Evolutionary conservation across 805 yeast genomes (phyloP).

Genomic region (Monosporozyma yasuniensis): DNA sequence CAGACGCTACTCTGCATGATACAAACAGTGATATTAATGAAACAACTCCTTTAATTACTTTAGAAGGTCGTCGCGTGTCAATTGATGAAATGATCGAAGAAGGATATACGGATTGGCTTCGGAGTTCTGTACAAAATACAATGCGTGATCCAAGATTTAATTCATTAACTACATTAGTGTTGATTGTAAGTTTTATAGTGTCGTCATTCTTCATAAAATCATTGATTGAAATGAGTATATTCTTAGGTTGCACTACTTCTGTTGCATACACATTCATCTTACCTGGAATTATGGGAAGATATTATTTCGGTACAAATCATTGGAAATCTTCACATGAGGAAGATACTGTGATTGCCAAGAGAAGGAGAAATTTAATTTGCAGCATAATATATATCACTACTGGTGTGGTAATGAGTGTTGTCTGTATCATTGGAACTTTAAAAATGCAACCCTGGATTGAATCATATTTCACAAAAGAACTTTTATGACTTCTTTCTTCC

Average conservation of each 20-base stretch:
- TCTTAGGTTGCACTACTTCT: conserved; percentile 76
- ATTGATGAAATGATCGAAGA: conserved; percentile 20
- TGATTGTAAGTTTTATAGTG: conserved; percentile 37
- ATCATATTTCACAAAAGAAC: too few relatives aligned
- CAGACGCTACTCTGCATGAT: conserved; percentile 2
- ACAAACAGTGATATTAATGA: neutral
- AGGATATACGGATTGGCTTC: conserved; percentile 2
- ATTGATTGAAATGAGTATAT: conserved; percentile 56
- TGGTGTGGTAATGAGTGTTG: neutral
- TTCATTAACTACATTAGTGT: conserved; percentile 39
- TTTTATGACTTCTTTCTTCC: neutral
- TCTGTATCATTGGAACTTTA: neutral
- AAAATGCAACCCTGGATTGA: neutral
- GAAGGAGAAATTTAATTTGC: neutral
- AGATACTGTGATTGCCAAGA: neutral
- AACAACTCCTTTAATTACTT: conserved; percentile 3
- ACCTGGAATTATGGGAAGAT: conserved; percentile 66
- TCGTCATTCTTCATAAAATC: conserved; percentile 51
- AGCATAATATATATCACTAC: neutral
- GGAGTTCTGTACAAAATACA: conserved; percentile 9
- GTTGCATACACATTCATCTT: conserved; percentile 65
- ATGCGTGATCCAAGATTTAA: conserved; percentile 34
- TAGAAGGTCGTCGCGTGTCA: conserved; percentile 5
- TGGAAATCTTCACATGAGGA: neutral
- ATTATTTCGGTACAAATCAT: conserved; percentile 15